These are phyloP conservation scores for Trypanosoma cruzi DNA, from an alignment of 208 protist species.

Conservation along the genomic window DNA sequence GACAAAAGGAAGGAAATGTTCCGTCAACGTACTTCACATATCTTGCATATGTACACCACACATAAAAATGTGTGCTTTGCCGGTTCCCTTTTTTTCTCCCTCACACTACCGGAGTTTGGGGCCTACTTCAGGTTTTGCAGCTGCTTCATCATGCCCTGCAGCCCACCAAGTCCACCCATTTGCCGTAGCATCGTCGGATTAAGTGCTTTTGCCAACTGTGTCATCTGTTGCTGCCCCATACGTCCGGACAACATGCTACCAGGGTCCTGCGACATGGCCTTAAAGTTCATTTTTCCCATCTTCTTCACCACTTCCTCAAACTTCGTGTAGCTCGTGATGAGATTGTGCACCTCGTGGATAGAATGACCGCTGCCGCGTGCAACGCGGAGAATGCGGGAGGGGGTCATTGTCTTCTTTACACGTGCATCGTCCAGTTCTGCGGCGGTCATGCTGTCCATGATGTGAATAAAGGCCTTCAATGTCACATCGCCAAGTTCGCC, in stretches of 20 bases:
- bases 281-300: constrained; percentile 93
- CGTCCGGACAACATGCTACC: constrained; percentile 46
- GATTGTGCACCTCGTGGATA: constrained; percentile 75
- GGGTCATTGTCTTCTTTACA: constrained; percentile 92
- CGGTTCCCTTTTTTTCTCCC: too few relatives aligned
- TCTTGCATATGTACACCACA: not conserved
- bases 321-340: constrained; percentile 81
- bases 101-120: not conserved
- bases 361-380: constrained; percentile 82
- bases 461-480: constrained; percentile 94
- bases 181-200: constrained; percentile 89
- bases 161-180: constrained; percentile 78
- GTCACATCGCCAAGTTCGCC: constrained; percentile 72
- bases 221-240: constrained; percentile 87
- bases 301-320: constrained; percentile 93
- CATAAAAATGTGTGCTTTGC: constrained; percentile 3
- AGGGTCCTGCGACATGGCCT: constrained; percentile 84
- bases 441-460: constrained; percentile 97
- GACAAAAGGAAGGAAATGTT: not conserved
- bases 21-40: too few relatives aligned
- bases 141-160: constrained; percentile 92
- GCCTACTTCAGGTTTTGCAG: constrained; percentile 38
- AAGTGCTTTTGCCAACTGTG: constrained; percentile 82
- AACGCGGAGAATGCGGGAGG: constrained; percentile 83
- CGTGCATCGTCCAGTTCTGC: constrained; percentile 91